Conservation (phyloP, 2,329 filamentous ascomycete species). For the Torrubiella hemipterigena region DNA sequence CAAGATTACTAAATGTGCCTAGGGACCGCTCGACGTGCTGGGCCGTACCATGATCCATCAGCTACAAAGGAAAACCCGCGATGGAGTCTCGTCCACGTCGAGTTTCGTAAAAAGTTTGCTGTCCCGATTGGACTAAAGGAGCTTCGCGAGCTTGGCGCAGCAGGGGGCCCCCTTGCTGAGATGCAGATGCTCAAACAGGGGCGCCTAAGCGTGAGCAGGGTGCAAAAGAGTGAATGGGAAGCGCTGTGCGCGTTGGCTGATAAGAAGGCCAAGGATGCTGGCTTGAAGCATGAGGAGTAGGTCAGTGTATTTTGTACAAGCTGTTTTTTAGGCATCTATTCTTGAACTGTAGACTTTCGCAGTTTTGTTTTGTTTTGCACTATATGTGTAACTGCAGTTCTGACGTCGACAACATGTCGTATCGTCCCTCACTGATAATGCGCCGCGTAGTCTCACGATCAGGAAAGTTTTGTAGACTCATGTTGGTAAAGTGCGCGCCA, state of each 20-base stretch:
- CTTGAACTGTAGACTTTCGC: too few relatives aligned
- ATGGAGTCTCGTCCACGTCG: constrained; percentile 85
- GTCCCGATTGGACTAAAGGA: constrained; percentile 59
- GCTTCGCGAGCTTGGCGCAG: constrained; percentile 51
- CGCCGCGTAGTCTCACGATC: constrained; percentile 30
- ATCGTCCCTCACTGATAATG: constrained; percentile 18
- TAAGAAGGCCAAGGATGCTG: constrained; percentile 25
- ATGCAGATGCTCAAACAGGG: constrained; percentile 78
- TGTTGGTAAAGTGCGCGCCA: constrained; percentile 39
- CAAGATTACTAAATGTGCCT: background rate
- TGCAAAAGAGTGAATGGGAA: constrained; percentile 53
- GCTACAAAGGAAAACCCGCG: constrained; percentile 42
- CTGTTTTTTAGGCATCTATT: too few relatives aligned
- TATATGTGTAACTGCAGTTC: constrained; percentile 2
- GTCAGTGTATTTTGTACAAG: too few relatives aligned
- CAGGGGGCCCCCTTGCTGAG: constrained; percentile 46
- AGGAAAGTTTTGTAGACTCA: constrained; percentile 37
- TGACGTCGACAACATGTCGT: constrained; percentile 9
- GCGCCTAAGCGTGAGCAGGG: constrained; percentile 69
- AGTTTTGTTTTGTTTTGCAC: background rate
- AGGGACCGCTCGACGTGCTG: constrained; percentile 21
- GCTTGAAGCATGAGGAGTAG: constrained; percentile 21
- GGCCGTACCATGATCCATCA: constrained; percentile 72
- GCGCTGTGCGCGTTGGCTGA: constrained; percentile 43
- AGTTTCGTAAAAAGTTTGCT: constrained; percentile 73